Conservation (phyloP, 164 flowering plant species). For the Cinnamomum chago region DNA sequence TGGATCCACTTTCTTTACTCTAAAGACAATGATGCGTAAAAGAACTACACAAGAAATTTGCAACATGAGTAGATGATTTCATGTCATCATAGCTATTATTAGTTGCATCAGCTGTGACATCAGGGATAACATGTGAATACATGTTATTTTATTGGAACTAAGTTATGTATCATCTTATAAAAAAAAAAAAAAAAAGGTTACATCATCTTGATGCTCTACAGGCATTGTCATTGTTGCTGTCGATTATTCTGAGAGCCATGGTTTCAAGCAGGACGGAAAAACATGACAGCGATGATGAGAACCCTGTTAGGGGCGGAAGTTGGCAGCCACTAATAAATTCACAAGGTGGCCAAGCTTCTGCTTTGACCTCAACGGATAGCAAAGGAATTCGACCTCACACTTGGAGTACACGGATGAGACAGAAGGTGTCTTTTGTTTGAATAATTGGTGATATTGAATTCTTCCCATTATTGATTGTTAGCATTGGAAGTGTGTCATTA, state of each 20-base stretch:
- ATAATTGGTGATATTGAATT: not conserved
- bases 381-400: constrained; percentile 42
- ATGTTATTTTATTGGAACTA: not conserved
- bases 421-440: constrained; percentile 44
- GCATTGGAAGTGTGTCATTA: not conserved
- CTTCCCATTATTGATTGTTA: not conserved
- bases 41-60: too few species aligned
- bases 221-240: constrained; percentile 56
- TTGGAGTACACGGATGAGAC: constrained; percentile 74
- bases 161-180: not conserved
- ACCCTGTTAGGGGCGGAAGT: constrained; percentile 31
- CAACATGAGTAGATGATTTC: too few species aligned
- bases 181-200: too few species aligned
- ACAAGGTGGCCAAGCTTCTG: constrained; percentile 39
- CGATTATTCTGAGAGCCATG: constrained; percentile 53
- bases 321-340: constrained; percentile 47
- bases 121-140: not conserved
- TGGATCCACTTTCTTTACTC: too few species aligned
- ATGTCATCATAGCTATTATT: too few species aligned
- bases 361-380: constrained; percentile 32
- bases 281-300: constrained; percentile 46
- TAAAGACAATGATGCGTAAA: too few species aligned
- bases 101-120: too few species aligned
- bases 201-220: constrained; percentile 14
- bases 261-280: constrained; percentile 38